Evolutionary conservation across 2,329 filamentous ascomycete species (phyloP), one percentile per base, ranked within the genome.

Genomic region (Trichoderma pleuroti): DNA sequence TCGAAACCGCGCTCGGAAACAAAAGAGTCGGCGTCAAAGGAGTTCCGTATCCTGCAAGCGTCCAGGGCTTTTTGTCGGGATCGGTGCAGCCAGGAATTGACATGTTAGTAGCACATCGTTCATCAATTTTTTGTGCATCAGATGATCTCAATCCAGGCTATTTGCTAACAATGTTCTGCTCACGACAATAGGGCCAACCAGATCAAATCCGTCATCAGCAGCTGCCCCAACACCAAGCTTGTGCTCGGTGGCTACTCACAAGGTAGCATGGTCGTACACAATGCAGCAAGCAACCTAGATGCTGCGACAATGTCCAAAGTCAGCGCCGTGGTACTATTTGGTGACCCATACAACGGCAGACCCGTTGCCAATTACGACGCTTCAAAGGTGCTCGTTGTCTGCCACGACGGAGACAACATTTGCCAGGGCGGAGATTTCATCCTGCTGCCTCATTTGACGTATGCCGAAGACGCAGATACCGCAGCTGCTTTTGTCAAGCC

Each of bases 241-340:
- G 76, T 77, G 12, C 46, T 78, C 24, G 68, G 75, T 39, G 77
- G 77, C 32, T 78, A 77, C 73, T 78, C 76, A 3, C 76, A 77
- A 34, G 77, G 77, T 21, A 77, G 74, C 56, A 71, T 75, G 68
- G 76, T 77, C 10, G 72, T 77, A 6, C 76, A 77, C 64, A 71
- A 77, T 10, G 78, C 77, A 12, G 73, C 76, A 10, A 70, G 72
- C 18, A 70, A 72, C 30, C 73, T 79, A 14, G 73, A 74, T 36
- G 68, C 72, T 46, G 67, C 57, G 6, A 72, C 72, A 63, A 76
- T 76, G 72, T 72, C 74, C 28, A 76, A 73, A 32, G 72, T 78
- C 71, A 76, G 72, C 49, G 76, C 77, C 62, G 76, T 76, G n/a
- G 77, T 79, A 21, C 73, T 79, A 69, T 80, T 80, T 30, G 78